Base-by-base conservation (phyloP, 1,284 basidiomycete genomes). In the Ceratobasidium sp. region DNA sequence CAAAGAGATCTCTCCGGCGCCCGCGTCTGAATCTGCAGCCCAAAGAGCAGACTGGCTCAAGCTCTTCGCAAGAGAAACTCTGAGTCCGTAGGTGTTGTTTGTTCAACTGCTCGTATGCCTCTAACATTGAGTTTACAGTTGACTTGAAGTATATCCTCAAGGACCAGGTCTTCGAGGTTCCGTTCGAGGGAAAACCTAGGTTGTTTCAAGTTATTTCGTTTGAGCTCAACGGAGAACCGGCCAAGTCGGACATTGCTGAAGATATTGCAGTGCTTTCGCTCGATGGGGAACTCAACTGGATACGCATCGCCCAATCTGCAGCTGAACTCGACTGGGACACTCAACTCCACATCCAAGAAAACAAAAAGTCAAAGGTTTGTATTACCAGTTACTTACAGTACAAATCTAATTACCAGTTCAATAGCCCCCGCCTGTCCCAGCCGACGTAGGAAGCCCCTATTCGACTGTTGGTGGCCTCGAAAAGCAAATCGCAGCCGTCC, bases 401-500 rank as follows among this genome's bases (percentile, higher is more conserved):
- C 76, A 8, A 46, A 28, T 35, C 77, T 76, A 0, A 73, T 74
- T 4, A 61, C n/a, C 21, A 46, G 28, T 28, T 6, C n/a, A 23
- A 50, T 55, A 66, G 9, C 11, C 47, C 7, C 13, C 43, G 11
- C 11, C 46, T 14, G 41, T 55, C 21, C 16, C 41, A 5, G 41
- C 63, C 6, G 6, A 52, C 1, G 62, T 28, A 11, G 41, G 50
- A 43, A 61, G 64, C 26, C 43, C 85, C 0, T 88, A 87, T 79
- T 85, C 89, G 18, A 86, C 88, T 16, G 90, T 99, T 18, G 98
- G 98, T 30, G 98, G 98, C 1, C 86, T 99, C 30, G 87, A 91
- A 77, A 87, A 88, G 76, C 96, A 98, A 79, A 96, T 99, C 75
- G 85, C 89, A 67, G 90, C 95, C 80, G 94, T 99, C 75, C 89